These are phyloP conservation scores for Gossypium schwendimanii DNA, from an alignment of 441 rosid genomes.

Conservation along the genomic window DNA sequence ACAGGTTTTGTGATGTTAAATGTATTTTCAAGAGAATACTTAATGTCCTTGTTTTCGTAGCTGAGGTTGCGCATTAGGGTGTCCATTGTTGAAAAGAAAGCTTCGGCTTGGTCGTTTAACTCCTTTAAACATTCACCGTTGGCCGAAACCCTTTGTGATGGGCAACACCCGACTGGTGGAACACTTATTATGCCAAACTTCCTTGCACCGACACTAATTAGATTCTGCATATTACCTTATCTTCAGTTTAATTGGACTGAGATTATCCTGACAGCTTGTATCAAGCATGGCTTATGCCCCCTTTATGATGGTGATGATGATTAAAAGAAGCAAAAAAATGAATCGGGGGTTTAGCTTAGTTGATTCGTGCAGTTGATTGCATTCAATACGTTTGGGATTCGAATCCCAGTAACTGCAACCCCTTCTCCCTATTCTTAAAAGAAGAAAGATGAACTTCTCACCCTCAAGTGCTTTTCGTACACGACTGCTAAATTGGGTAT, in stretches of 20 bases:
- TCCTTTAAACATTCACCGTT: constrained; percentile 37
- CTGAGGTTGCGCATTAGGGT: constrained; percentile 31
- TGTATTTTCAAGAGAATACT: constrained; percentile 45
- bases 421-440: neutral
- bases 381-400: neutral
- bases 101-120: constrained; percentile 33
- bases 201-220: constrained; percentile 34
- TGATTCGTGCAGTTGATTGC: neutral
- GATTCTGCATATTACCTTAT: constrained; percentile 24
- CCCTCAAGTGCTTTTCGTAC: constrained; percentile 32
- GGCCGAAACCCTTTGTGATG: constrained; percentile 30
- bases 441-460: constrained; percentile 10
- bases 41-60: constrained; percentile 28
- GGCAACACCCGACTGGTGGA: constrained; percentile 54
- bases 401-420: neutral
- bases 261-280: neutral
- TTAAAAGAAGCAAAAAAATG: neutral
- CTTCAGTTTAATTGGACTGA: neutral
- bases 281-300: neutral
- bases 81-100: constrained; percentile 22
- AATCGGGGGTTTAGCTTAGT: neutral
- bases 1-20: constrained; percentile 41
- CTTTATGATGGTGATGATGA: too few species aligned
- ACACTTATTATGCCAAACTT: constrained; percentile 43
- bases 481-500: constrained; percentile 22